phyloP scores from a whole-genome alignment of 257 asterid species.

The Misopates orontium region DNA sequence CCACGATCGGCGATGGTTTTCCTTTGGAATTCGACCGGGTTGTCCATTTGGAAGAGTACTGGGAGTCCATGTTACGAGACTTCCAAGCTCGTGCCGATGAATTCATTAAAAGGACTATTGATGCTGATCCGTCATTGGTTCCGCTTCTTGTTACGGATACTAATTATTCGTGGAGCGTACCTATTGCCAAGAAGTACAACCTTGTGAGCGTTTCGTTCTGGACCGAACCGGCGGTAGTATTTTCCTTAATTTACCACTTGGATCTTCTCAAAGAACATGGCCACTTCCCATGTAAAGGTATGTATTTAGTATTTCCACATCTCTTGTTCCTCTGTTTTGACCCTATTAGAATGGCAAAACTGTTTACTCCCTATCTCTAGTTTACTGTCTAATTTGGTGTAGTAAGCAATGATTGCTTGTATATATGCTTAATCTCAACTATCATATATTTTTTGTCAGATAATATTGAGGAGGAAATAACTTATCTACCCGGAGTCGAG shows the following conservation, averaged over 20 bases:
- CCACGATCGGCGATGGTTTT: conserved; percentile 43
- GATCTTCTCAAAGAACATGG: conserved; percentile 30
- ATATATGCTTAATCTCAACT: no score
- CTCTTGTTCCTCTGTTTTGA: no score
- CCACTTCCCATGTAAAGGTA: conserved; percentile 35
- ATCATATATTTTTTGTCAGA: conserved; percentile 16
- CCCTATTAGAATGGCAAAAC: no score
- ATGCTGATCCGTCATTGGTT: conserved; percentile 22
- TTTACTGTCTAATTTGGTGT: no score
- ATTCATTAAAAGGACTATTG: conserved; percentile 29
- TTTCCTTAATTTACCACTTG: conserved; percentile 32
- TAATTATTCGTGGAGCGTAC: conserved; percentile 35
- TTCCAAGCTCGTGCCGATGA: conserved; percentile 43
- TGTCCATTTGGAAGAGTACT: conserved; percentile 16
- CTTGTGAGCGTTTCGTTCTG: conserved; percentile 49
- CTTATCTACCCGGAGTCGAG: conserved; percentile 50
- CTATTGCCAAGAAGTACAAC: conserved; percentile 36
- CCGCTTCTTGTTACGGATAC: conserved; percentile 47
- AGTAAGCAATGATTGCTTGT: no score
- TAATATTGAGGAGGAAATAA: conserved; percentile 36
- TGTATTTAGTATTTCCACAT: no score
- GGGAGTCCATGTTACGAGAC: conserved; percentile 24
- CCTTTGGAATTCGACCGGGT: conserved; percentile 41
- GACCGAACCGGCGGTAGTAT: conserved; percentile 49
- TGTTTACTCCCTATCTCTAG: no score